Evolutionary conservation across 805 yeast species (phyloP).

Genomic region (Kodamaea restingae): DNA sequence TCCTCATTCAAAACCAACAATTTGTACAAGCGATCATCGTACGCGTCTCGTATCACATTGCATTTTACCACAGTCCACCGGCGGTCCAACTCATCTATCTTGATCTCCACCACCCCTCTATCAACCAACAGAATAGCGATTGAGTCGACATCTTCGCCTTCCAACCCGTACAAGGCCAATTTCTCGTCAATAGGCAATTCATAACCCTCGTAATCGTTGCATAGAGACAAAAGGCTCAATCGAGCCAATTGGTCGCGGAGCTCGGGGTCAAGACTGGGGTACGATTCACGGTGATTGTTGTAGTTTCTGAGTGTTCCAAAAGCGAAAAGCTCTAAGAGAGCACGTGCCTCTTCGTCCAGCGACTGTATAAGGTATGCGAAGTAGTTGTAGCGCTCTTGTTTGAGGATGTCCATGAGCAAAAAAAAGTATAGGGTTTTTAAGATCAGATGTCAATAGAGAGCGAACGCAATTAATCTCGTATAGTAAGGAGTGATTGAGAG

Average conservation of each 20-base stretch:
- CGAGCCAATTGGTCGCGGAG: constrained; percentile 23
- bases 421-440: constrained; percentile 1
- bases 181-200: constrained; percentile 15
- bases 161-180: constrained; percentile 12
- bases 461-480: too few relatives aligned
- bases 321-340: constrained; percentile 36
- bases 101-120: constrained; percentile 19
- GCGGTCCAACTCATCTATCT: constrained; percentile 25
- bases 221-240: constrained; percentile 23
- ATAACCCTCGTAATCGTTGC: constrained; percentile 21
- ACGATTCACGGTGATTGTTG: background rate
- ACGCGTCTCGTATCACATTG: constrained; percentile 28
- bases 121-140: constrained; percentile 25
- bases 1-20: constrained; percentile 22
- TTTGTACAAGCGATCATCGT: constrained; percentile 18
- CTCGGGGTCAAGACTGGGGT: constrained; percentile 12
- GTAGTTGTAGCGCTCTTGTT: constrained; percentile 7
- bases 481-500: too few relatives aligned
- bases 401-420: background rate
- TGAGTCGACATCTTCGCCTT: constrained; percentile 15
- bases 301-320: constrained; percentile 25
- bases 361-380: constrained; percentile 1
- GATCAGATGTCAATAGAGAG: too few relatives aligned
- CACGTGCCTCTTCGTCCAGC: constrained; percentile 9
- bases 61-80: constrained; percentile 17